Base-by-base conservation (phyloP, 164 flowering plant genomes). In the Vitis rotundifolia region DNA sequence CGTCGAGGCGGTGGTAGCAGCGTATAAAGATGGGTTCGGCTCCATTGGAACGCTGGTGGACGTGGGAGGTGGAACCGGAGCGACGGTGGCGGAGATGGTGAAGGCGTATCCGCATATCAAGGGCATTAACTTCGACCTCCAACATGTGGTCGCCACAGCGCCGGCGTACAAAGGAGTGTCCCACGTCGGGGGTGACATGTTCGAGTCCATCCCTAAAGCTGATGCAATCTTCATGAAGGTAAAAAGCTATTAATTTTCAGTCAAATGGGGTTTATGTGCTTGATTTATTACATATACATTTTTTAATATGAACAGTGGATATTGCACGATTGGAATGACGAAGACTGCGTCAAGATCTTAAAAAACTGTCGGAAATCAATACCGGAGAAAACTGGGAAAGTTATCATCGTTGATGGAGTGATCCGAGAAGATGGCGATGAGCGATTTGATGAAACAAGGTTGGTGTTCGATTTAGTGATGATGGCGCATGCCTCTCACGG, bases 41-140 rank as follows among this genome's bases (percentile, higher is more conserved):
- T 9, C 61, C 16, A 3, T 86, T 0, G 77, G 72, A 64, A 63
- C 84, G 2, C 10, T 88, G 54, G 85, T 84, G 8, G 89, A 85
- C 53, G 86, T 85, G 3, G 91, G 86, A 5, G 89, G 91, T 6
- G 87, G 88, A 3, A 80, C 68, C 1, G 87, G 91, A 2, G 55
- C 61, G 0, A 18, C 67, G 8, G 18, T 83, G 0, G 66, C 71
- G 0, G 80, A 75, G 71, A 78, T 87, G 44, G 87, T 82, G 29
- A 76, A 70, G 63, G 71, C 73, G 0, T 47, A 72, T 73, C 86
- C 89, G 2, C 83, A 84, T 59, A 48, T 85, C 12, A 62, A 48
- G 8, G 87, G 83, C 0, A 68, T 73, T n/a, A 85, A 85, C 74
- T 85, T 87, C 65, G 90, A 86, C 71, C 51, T 82, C 63, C 84